A percentile compares a stretch with the other conserved stretches of the same genome.
Evolutionary conservation across 2,329 filamentous ascomycete genomes (phyloP).

Genomic region (Tolypocladium album): DNA sequence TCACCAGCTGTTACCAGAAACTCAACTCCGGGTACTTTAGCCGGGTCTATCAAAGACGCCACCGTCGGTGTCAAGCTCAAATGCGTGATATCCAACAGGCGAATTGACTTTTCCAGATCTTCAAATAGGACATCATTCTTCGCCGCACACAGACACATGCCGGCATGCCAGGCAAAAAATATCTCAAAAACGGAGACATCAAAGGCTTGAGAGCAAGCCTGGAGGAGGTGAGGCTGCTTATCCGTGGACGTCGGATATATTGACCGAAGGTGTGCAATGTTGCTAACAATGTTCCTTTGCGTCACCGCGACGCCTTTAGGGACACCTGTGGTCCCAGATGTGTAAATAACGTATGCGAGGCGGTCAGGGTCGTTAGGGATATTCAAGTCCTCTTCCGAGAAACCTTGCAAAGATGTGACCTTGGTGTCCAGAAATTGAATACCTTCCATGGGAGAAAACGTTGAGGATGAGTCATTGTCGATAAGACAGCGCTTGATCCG

Average conservation of each 20-base stretch:
- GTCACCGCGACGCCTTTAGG: constrained; percentile 76
- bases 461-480: constrained; percentile 16
- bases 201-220: constrained; percentile 76
- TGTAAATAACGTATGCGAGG: constrained; percentile 71
- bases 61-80: constrained; percentile 81
- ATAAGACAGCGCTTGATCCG: constrained; percentile 34
- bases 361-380: constrained; percentile 31
- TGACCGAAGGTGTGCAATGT: constrained; percentile 54
- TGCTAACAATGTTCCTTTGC: constrained; percentile 64
- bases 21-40: constrained; percentile 57
- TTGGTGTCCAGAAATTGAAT: constrained; percentile 24
- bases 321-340: constrained; percentile 69
- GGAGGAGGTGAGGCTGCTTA: constrained; percentile 51
- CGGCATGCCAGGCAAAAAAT: constrained; percentile 70
- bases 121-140: constrained; percentile 64
- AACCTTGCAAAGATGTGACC: constrained; percentile 11
- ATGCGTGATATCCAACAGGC: constrained; percentile 57
- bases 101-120: constrained; percentile 59
- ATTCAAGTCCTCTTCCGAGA: constrained; percentile 24
- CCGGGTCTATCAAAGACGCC: constrained; percentile 60
- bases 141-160: constrained; percentile 69
- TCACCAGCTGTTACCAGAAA: constrained; percentile 79
- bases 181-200: constrained; percentile 88
- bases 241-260: constrained; percentile 48
- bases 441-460: constrained; percentile 5